These are phyloP conservation scores for Ceratocystiopsis brevicomis DNA, from an alignment of 2,329 filamentous ascomycete species.

Conservation along the genomic window DNA sequence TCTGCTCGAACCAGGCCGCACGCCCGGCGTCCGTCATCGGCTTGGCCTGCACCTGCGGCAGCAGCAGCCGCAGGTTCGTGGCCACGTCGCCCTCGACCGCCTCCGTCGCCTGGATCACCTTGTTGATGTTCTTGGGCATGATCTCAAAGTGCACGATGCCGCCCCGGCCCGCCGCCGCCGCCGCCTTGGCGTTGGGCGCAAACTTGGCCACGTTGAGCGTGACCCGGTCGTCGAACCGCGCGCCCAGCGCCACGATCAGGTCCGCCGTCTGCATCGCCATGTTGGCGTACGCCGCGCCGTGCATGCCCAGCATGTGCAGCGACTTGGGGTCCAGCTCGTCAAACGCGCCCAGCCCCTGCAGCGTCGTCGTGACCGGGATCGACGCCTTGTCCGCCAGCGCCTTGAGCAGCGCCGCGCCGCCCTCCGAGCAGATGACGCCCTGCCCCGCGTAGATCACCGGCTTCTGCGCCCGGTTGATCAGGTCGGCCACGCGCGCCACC, in stretches of 20 bases:
- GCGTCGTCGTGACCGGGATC: conserved; percentile 88
- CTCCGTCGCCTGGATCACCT: conserved; percentile 91
- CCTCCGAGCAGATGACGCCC: conserved; percentile 62
- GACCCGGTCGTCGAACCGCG: conserved; percentile 90
- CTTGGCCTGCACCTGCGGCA: conserved; percentile 50
- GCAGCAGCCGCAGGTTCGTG: conserved; percentile 53
- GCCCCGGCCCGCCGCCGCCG: conserved; percentile 67
- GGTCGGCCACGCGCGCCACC: conserved; percentile 56
- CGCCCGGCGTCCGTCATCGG: conserved; percentile 37
- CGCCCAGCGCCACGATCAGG: conserved; percentile 84
- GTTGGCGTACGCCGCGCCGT: conserved; percentile 92
- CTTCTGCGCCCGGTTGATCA: conserved; percentile 82
- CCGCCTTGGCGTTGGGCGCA: conserved; percentile 69
- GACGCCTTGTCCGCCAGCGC: conserved; percentile 76
- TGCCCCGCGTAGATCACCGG: conserved; percentile 91
- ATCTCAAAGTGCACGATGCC: conserved; percentile 97
- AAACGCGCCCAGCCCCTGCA: conserved; percentile 80
- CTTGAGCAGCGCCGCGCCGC: conserved; percentile 62
- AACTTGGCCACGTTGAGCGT: conserved; percentile 69
- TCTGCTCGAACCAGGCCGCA: conserved; percentile 75
- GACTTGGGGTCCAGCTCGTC: conserved; percentile 90
- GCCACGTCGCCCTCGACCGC: conserved; percentile 87
- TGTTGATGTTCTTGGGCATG: conserved; percentile 99
- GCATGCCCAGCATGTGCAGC: conserved; percentile 97
- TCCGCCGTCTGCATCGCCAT: conserved; percentile 96